Evolutionary conservation across 192 early-diverging fungal species (phyloP), one percentile per base, ranked within the genome.

Genomic region (Borealophlyctis nickersoniae): DNA sequence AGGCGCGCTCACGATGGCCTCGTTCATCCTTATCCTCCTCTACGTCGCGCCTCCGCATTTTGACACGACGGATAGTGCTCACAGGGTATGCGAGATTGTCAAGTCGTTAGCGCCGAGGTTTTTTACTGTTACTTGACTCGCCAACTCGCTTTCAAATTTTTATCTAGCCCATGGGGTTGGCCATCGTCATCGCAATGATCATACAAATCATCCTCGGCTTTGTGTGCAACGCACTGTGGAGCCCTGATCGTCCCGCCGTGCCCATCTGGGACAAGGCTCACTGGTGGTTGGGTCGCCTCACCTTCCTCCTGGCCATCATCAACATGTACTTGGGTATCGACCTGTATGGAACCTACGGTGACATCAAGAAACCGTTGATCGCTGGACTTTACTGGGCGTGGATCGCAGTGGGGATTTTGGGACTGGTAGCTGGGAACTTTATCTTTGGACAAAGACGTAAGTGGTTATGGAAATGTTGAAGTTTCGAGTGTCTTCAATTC

Each of bases 191-290:
- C 39, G 39, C 32, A 32, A 49, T 56, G n/a, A 16, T 69, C n/a
- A 31, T 74, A 13, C 81, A 83, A 55, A 24, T 69, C 13, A 27
- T 61, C 24, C 73, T 81, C 19, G 81, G 81, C 11, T 61, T 67
- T 31, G 14, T 75, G 22, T 58, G 34, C 39, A 56, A 80, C 66
- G 5, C 28, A 2, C 23, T 65, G 13, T 81, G 39, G 39, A 30
- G 26, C 19, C 60, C 68, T 0, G 29, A 63, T 9, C 69, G 81
- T 0, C 45, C 4, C 9, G 13, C 39, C 11, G 49, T 81, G n/a
- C 78, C 81, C 3, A 74, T 67, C 69, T 75, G 67, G 67, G 78
- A 83, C 57, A 57, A 70, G 36, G 24, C 74, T 30, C 81, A 83
- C 70, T 74, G 72, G 72, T 78, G 74, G 74, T 16, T 77, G 14